phyloP scores from a whole-genome alignment of 768 basidiomycete species.

The button mushroom (Agaricus bisporus) region DNA sequence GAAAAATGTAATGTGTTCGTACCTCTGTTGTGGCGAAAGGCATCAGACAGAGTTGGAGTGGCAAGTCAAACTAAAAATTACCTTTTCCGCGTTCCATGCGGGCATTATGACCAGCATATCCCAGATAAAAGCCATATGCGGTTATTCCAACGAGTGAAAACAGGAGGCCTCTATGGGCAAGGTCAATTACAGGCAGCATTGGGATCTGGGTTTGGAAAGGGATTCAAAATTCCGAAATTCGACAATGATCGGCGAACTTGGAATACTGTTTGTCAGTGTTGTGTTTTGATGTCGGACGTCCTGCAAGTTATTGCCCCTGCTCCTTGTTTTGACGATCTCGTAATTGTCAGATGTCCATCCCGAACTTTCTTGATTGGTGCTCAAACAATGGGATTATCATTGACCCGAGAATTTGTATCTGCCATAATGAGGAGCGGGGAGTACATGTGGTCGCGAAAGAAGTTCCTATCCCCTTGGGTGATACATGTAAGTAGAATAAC shows the following conservation, averaged over 20 bases:
- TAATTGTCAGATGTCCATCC: background rate
- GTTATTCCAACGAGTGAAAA: constrained; percentile 46
- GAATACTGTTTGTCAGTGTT: too few relatives aligned
- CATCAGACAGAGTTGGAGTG: constrained; percentile 11
- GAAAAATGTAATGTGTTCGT: constrained; percentile 9
- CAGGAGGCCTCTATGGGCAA: constrained; percentile 50
- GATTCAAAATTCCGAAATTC: too few relatives aligned
- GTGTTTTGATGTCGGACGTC: background rate
- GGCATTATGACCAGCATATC: constrained; percentile 46
- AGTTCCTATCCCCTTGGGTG: constrained; percentile 23
- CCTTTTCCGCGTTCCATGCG: constrained; percentile 52
- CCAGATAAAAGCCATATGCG: constrained; percentile 47
- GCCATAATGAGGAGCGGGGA: constrained; percentile 19
- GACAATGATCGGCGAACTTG: background rate
- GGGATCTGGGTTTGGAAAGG: background rate
- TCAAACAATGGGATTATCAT: constrained; percentile 36
- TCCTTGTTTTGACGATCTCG: background rate
- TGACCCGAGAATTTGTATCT: constrained; percentile 37
- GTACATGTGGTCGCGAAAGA: constrained; percentile 32
- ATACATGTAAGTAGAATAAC: constrained; percentile 24
- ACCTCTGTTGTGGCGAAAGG: constrained; percentile 26
- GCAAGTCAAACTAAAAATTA: constrained; percentile 23
- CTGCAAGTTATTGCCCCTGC: background rate
- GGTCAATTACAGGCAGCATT: constrained; percentile 29
- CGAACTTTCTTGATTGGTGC: constrained; percentile 42